A percentile compares a stretch with the other conserved stretches of the same genome.
These are phyloP conservation scores for Trichophyton rubrum DNA, from an alignment of 2,329 filamentous ascomycete genomes.

Conservation along the genomic window DNA sequence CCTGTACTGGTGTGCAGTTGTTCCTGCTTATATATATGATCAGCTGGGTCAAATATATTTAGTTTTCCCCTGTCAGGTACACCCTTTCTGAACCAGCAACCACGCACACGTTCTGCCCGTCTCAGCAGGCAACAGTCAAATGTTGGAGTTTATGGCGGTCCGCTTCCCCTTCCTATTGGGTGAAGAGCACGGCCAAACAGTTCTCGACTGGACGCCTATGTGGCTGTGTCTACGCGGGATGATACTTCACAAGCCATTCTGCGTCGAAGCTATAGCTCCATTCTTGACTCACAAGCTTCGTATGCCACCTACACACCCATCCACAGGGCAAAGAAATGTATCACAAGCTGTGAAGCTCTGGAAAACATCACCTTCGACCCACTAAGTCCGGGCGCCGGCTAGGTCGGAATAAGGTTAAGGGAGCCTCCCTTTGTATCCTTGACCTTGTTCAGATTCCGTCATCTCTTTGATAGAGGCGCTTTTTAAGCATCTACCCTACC, in stretches of 20 bases:
- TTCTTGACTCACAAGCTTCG: not conserved
- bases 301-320: not conserved
- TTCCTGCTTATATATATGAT: slow-evolving; percentile 3
- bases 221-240: not conserved
- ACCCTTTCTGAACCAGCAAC: not conserved
- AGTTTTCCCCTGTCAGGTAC: slow-evolving; percentile 1
- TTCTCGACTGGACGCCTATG: not conserved
- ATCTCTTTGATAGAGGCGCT: not conserved
- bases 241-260: not conserved
- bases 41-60: not conserved
- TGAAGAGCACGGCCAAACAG: not conserved
- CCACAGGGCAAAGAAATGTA: not conserved
- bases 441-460: not conserved
- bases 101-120: not conserved
- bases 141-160: not conserved
- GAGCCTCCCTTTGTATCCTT: not conserved
- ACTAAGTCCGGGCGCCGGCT: not conserved
- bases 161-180: not conserved
- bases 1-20: not conserved
- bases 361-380: not conserved
- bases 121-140: not conserved
- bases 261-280: not conserved
- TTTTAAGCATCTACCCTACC: not conserved
- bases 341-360: not conserved
- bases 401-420: not conserved